Percentiles rank a stretch among this genome's conserved stretches.
Evolutionary conservation across 768 basidiomycete species (phyloP).

Genomic region (Tricholoma matsutake): DNA sequence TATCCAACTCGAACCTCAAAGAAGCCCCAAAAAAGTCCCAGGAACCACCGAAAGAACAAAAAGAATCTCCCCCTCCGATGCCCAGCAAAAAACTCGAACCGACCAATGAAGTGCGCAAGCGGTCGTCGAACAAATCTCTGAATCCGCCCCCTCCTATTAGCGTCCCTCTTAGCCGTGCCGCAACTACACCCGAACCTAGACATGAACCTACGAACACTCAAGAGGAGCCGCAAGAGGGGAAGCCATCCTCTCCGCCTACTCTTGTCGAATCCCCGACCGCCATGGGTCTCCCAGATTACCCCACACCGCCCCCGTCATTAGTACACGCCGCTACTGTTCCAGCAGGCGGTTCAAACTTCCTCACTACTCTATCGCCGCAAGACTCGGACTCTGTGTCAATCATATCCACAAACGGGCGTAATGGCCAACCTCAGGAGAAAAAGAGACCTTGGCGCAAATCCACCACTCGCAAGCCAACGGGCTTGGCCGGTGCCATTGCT

Average conservation of each 20-base stretch:
- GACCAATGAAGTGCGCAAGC: slow-evolving; percentile 28
- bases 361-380: slow-evolving; percentile 12
- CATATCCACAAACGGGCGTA: slow-evolving; percentile 21
- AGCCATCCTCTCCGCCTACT: slow-evolving; percentile 16
- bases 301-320: slow-evolving; percentile 9
- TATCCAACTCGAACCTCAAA: slow-evolving; percentile 17
- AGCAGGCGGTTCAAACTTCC: slow-evolving; percentile 16
- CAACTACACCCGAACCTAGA: slow-evolving; percentile 22
- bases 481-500: slow-evolving; percentile 66
- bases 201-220: slow-evolving; percentile 15
- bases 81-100: slow-evolving; percentile 20
- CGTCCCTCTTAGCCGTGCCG: slow-evolving; percentile 24
- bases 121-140: slow-evolving; percentile 36
- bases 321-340: slow-evolving; percentile 14
- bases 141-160: slow-evolving; percentile 26
- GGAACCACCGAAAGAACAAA: slow-evolving; percentile 4
- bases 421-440: slow-evolving; percentile 29
- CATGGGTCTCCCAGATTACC: slow-evolving; percentile 30
- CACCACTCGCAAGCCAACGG: slow-evolving; percentile 46
- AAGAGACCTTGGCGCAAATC: slow-evolving; percentile 43
- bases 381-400: slow-evolving; percentile 22
- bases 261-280: slow-evolving; percentile 48
- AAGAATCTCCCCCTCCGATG: slow-evolving; percentile 11
- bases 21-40: slow-evolving; percentile 4
- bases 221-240: slow-evolving; percentile 5